phyloP scores from a whole-genome alignment of 129 eudicot species.

The Erigeron canadensis region DNA sequence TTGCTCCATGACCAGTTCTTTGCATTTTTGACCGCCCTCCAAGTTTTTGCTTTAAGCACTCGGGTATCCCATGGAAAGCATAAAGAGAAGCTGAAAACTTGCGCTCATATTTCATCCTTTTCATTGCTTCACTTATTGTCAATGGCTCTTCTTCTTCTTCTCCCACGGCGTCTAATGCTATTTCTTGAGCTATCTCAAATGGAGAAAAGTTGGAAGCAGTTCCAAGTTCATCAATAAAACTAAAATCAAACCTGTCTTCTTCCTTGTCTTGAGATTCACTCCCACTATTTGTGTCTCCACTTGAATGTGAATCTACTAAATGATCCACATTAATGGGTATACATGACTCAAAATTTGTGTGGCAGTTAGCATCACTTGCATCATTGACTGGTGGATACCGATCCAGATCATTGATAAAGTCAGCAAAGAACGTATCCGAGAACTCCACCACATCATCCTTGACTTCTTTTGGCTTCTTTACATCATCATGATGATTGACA shows the following conservation, averaged over 20 bases:
- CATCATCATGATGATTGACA: constrained; percentile 24
- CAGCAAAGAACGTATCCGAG: constrained; percentile 45
- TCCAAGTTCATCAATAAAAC: constrained; percentile 57
- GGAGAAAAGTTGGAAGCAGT: constrained; percentile 45
- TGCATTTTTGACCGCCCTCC: constrained; percentile 42
- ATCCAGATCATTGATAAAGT: constrained; percentile 53
- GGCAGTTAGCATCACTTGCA: constrained; percentile 9
- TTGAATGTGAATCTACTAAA: constrained; percentile 18
- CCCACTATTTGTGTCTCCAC: constrained; percentile 35
- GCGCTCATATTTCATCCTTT: constrained; percentile 74
- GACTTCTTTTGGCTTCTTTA: constrained; percentile 14
- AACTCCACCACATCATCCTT: constrained; percentile 32
- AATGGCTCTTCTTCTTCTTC: constrained; percentile 21
- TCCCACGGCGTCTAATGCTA: constrained; percentile 22
- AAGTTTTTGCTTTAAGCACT: constrained; percentile 53
- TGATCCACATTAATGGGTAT: constrained; percentile 22
- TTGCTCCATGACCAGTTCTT: constrained; percentile 24
- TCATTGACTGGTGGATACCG: constrained; percentile 32
- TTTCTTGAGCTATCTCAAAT: constrained; percentile 60
- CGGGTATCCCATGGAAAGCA: constrained; percentile 73
- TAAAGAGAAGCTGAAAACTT: constrained; percentile 75
- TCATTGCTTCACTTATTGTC: constrained; percentile 63
- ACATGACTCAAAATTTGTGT: constrained; percentile 30
- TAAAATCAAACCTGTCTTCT: constrained; percentile 46
- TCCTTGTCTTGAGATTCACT: constrained; percentile 39